Evolutionary conservation across 306 rosid species (phyloP).

Genomic region (Sesbania bispinosa): DNA sequence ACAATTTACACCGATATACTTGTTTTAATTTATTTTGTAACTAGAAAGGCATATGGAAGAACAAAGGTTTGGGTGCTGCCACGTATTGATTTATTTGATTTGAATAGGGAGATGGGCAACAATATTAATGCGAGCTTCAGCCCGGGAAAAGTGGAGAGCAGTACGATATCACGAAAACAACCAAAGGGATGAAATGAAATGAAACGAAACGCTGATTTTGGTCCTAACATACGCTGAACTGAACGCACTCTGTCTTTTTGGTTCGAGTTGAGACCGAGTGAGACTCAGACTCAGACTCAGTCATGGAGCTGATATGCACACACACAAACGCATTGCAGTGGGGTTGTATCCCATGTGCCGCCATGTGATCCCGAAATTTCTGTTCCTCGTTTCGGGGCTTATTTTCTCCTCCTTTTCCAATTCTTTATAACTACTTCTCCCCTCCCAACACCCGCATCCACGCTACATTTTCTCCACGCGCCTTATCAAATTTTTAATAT

Average conservation of each 20-base stretch:
- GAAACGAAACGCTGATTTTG: background rate
- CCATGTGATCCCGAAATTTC: slow-evolving; percentile 46
- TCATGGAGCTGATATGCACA: background rate
- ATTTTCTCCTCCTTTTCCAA: background rate
- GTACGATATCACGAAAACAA: background rate
- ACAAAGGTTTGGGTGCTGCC: background rate
- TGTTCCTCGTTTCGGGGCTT: slow-evolving; percentile 24
- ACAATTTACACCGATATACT: too few species aligned
- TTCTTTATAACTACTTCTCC: background rate
- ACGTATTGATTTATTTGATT: background rate
- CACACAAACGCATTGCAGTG: slow-evolving; percentile 31
- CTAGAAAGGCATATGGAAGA: too few species aligned
- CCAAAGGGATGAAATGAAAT: background rate
- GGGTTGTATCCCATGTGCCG: slow-evolving; percentile 56
- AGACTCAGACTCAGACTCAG: background rate
- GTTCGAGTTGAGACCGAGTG: background rate
- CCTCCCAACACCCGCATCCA: background rate
- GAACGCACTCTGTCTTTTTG: slow-evolving; percentile 2
- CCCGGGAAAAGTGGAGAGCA: slow-evolving; percentile 53
- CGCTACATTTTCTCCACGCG: background rate
- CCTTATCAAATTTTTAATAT: background rate
- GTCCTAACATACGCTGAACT: background rate
- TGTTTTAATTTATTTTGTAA: too few species aligned
- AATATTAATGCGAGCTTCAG: slow-evolving; percentile 49
- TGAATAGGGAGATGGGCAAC: slow-evolving; percentile 31